Conservation (phyloP, 1,284 basidiomycete genomes). For the Ceratobasidium theobromae region DNA sequence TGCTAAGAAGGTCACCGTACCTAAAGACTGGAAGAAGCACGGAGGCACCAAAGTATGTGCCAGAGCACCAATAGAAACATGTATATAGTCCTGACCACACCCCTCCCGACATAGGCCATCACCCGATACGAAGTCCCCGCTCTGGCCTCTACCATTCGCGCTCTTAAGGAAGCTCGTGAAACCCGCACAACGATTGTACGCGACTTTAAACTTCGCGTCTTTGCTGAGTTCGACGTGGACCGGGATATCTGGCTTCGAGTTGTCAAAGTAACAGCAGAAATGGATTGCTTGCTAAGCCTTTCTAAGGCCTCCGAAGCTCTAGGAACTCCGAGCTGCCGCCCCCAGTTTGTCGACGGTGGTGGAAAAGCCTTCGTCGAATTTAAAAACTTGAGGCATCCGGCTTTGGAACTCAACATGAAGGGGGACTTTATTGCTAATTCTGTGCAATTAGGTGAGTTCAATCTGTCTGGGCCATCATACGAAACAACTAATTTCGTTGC, state of each 20-base stretch:
- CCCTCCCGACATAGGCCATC: constrained; percentile 52
- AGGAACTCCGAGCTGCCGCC: constrained; percentile 90
- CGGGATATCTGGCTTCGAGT: constrained; percentile 76
- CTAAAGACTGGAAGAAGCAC: constrained; percentile 81
- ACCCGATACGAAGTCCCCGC: constrained; percentile 77
- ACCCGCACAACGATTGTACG: constrained; percentile 77
- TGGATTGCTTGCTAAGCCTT: constrained; percentile 93
- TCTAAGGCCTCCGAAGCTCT: constrained; percentile 88
- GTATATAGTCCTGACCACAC: constrained; percentile 28
- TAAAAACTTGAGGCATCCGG: constrained; percentile 83
- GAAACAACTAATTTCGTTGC: background rate
- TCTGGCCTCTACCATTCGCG: constrained; percentile 68
- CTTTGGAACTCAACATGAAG: constrained; percentile 58
- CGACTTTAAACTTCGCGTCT: constrained; percentile 78
- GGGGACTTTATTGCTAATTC: constrained; percentile 93
- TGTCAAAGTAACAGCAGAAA: constrained; percentile 76
- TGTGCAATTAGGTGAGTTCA: constrained; percentile 69
- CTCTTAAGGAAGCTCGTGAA: constrained; percentile 90
- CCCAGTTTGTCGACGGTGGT: constrained; percentile 76
- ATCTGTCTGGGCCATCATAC: background rate
- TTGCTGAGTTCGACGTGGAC: constrained; percentile 84
- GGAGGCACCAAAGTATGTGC: constrained; percentile 71
- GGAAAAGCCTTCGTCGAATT: constrained; percentile 71
- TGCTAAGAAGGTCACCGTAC: constrained; percentile 47
- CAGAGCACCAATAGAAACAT: constrained; percentile 1